These are phyloP conservation scores for Apiospora arundinis DNA, from an alignment of 2,329 filamentous ascomycete genomes.

Conservation along the genomic window DNA sequence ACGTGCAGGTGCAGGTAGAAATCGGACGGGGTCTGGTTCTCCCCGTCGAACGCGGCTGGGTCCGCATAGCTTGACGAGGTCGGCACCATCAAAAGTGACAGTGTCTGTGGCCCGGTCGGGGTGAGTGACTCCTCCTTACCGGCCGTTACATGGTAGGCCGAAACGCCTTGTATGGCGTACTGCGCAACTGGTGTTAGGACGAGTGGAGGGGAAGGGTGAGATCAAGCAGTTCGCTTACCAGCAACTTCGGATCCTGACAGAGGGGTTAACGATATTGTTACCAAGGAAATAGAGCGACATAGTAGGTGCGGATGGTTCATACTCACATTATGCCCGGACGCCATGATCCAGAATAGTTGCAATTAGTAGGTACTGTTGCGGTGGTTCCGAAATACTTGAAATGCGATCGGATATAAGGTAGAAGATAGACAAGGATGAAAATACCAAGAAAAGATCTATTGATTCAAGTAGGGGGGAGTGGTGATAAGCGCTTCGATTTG, in stretches of 20 bases:
- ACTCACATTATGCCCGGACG: constrained; percentile 21
- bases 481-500: background rate
- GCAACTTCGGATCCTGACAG: constrained; percentile 18
- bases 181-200: constrained; percentile 6
- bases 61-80: constrained; percentile 77
- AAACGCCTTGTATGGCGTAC: constrained; percentile 81
- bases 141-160: constrained; percentile 88
- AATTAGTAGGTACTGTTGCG: background rate
- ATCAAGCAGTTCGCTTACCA: background rate
- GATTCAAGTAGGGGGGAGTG: background rate
- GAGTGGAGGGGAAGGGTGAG: background rate
- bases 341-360: constrained; percentile 15
- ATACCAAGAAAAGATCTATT: background rate
- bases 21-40: constrained; percentile 75
- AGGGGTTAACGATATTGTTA: background rate
- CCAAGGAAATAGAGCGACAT: background rate
- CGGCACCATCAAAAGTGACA: constrained; percentile 95
- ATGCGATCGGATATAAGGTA: background rate
- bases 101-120: constrained; percentile 83
- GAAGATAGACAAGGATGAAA: background rate
- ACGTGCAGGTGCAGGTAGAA: constrained; percentile 97
- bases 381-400: background rate
- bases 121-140: constrained; percentile 85
- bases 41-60: constrained; percentile 56
- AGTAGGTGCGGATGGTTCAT: background rate